phyloP scores from a whole-genome alignment of 805 yeast species.

The Wickerhamiella hasegawae region DNA sequence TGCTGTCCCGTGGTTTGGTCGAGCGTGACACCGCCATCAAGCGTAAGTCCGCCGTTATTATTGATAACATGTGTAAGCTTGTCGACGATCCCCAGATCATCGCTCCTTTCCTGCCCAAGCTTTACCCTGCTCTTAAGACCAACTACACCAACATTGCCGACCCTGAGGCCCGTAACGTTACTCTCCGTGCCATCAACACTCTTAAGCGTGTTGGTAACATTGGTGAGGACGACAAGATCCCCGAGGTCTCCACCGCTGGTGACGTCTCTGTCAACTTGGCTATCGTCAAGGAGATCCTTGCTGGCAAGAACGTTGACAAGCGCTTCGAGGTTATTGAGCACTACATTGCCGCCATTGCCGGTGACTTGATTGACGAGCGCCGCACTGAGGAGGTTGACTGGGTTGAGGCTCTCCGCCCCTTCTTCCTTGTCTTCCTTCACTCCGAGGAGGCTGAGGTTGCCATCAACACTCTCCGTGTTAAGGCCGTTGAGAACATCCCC shows the following conservation, averaged over 20 bases:
- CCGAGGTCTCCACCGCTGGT: conserved; percentile 99
- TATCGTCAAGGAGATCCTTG: conserved; percentile 60
- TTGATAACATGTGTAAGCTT: conserved; percentile 99
- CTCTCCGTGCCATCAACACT: conserved; percentile 91
- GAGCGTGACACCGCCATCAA: conserved; percentile 99
- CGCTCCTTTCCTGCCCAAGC: conserved; percentile 94
- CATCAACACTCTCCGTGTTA: conserved; percentile 88
- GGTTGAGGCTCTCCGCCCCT: conserved; percentile 78
- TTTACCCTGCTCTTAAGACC: conserved; percentile 90
- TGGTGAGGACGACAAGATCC: conserved; percentile 74
- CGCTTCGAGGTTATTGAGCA: conserved; percentile 67
- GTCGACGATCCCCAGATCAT: conserved; percentile 99
- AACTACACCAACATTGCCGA: conserved; percentile 96
- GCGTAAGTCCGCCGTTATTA: conserved; percentile 99
- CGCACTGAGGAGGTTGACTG: conserved; percentile 82
- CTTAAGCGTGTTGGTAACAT: conserved; percentile 98
- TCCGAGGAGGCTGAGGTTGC: conserved; percentile 79
- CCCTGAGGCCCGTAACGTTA: conserved; percentile 99
- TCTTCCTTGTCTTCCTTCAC: conserved; percentile 90
- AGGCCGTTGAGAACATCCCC: conserved; percentile 97
- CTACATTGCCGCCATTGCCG: conserved; percentile 92
- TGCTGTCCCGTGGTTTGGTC: conserved; percentile 97
- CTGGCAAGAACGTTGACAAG: conserved; percentile 42
- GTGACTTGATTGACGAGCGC: conserved; percentile 98
- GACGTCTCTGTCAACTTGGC: conserved; percentile 75